A percentile compares a stretch with the other conserved stretches of the same genome.
These are phyloP conservation scores for Clonostachys rhizophaga DNA, from an alignment of 2,329 filamentous ascomycete genomes.

Conservation along the genomic window DNA sequence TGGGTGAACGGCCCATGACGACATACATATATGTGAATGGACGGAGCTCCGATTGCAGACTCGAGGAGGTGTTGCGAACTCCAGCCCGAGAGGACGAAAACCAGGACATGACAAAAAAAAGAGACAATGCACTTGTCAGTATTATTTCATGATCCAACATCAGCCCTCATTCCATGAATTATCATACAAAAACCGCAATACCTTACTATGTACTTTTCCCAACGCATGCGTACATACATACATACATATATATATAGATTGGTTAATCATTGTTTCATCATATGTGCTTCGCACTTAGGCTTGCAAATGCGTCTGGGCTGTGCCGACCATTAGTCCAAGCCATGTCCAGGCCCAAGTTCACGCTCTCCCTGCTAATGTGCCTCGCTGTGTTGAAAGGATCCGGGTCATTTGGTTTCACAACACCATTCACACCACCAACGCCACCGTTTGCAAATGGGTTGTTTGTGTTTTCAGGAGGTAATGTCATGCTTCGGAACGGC, in stretches of 20 bases:
- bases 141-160: too few species aligned
- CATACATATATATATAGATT: slow-evolving; percentile 37
- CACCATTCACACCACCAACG: not conserved
- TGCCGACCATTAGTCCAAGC: slow-evolving; percentile 67
- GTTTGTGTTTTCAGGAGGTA: slow-evolving; percentile 13
- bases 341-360: slow-evolving; percentile 60
- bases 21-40: too few species aligned
- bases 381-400: slow-evolving; percentile 34
- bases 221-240: slow-evolving; percentile 41
- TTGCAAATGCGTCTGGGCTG: slow-evolving; percentile 76
- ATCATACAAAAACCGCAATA: too few species aligned
- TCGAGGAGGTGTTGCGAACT: too few species aligned
- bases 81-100: too few species aligned
- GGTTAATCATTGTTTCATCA: slow-evolving; percentile 13
- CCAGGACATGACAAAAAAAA: too few species aligned
- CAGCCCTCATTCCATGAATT: too few species aligned
- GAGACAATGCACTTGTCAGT: too few species aligned
- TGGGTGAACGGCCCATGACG: too few species aligned
- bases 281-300: slow-evolving; percentile 59
- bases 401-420: not conserved
- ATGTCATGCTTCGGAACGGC: slow-evolving; percentile 20
- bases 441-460: slow-evolving; percentile 51
- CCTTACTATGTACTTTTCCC: slow-evolving; percentile 13
- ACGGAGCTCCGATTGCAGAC: too few species aligned
- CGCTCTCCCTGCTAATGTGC: slow-evolving; percentile 62